A percentile compares a stretch with the other conserved stretches of the same genome.
phyloP scores from a whole-genome alignment of 2,329 filamentous ascomycete genomes.

The Fusarium sp. region DNA sequence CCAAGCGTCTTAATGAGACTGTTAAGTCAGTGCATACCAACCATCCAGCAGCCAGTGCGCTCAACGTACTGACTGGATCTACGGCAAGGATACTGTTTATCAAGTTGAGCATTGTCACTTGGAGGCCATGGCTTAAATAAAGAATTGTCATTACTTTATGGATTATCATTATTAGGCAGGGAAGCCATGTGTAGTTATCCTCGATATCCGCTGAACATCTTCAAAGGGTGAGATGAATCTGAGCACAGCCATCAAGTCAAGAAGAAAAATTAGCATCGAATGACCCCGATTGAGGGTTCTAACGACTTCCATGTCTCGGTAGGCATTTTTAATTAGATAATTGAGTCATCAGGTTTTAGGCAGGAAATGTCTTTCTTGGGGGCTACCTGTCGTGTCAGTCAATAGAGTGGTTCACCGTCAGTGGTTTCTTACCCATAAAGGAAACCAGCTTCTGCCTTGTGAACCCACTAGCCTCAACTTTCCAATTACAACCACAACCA shows the following conservation, averaged over 20 bases:
- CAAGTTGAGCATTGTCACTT: conserved; percentile 1
- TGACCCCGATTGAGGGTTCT: neutral
- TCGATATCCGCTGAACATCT: neutral
- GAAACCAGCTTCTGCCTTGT: conserved; percentile 18
- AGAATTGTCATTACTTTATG: conserved; percentile 6
- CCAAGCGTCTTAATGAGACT: neutral
- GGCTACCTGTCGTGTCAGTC: neutral
- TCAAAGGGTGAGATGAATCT: neutral
- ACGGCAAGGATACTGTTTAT: conserved; percentile 10
- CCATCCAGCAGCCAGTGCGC: neutral
- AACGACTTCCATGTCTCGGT: neutral
- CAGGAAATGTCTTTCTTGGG: neutral
- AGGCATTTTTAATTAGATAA: neutral
- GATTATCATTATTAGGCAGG: neutral
- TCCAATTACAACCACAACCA: conserved; percentile 28
- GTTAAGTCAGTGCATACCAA: neutral
- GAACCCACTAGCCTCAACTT: conserved; percentile 31
- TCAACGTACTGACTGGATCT: neutral
- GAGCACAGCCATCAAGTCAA: neutral
- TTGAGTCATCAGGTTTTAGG: conserved; percentile 7
- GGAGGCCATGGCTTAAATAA: conserved; percentile 3
- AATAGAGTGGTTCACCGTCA: neutral
- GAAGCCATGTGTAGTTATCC: neutral
- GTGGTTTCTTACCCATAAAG: conserved; percentile 7
- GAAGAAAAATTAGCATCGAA: neutral